These are phyloP conservation scores for Trichophyton mentagrophytes DNA, from an alignment of 2,329 filamentous ascomycete genomes.

Conservation along the genomic window DNA sequence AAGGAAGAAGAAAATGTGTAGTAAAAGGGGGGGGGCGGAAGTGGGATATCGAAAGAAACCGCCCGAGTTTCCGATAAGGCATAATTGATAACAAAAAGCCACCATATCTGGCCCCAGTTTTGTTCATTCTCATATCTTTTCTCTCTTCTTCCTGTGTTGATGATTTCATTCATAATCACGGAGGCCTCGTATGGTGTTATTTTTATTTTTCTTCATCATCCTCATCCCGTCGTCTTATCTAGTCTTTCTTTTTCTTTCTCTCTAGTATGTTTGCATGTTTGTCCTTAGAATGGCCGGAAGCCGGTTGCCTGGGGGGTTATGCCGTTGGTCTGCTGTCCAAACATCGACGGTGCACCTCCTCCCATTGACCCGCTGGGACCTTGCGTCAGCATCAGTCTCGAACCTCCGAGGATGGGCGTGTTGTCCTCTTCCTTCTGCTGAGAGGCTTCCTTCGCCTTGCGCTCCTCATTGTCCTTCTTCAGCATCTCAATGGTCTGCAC, in stretches of 20 bases:
- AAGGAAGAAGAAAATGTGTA: slow-evolving; percentile 5
- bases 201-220: background rate
- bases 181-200: background rate
- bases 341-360: slow-evolving; percentile 41
- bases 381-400: slow-evolving; percentile 89
- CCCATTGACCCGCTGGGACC: slow-evolving; percentile 45
- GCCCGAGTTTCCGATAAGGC: slow-evolving; percentile 3
- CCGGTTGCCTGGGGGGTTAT: slow-evolving; percentile 82
- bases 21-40: background rate
- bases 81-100: background rate
- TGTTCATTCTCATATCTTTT: background rate
- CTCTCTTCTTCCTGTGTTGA: no score
- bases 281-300: slow-evolving; percentile 43
- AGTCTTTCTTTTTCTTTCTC: background rate
- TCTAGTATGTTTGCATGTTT: background rate
- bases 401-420: slow-evolving; percentile 80
- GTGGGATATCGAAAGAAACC: slow-evolving; percentile 7
- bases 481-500: slow-evolving; percentile 70
- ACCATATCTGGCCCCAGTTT: background rate
- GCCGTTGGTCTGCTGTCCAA: slow-evolving; percentile 64
- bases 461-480: slow-evolving; percentile 92
- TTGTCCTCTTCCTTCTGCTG: slow-evolving; percentile 87
- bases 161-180: background rate
- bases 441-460: slow-evolving; percentile 57
- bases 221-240: background rate